These are phyloP conservation scores for Haplosporangium sp. DNA, from an alignment of 371 early-diverging fungal species.

Conservation along the genomic window DNA sequence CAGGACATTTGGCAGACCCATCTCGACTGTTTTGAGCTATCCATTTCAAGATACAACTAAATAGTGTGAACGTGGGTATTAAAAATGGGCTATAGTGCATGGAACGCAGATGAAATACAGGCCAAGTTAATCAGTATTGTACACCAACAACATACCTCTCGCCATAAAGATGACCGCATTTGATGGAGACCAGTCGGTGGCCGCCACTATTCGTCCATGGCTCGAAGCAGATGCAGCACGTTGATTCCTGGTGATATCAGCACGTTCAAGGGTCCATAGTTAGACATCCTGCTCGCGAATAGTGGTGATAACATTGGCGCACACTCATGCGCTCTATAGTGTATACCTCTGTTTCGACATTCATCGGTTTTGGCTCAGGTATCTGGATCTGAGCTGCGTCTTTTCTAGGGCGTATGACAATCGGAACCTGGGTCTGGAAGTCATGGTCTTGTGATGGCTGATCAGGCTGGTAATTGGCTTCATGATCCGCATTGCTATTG, in stretches of 20 bases:
- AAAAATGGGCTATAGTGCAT: no score
- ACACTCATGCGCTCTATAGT: not conserved
- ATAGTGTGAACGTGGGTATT: not conserved
- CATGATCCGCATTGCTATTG: not conserved
- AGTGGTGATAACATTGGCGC: not conserved
- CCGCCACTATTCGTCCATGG: conserved; percentile 51
- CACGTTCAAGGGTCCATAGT: not conserved
- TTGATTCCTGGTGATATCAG: conserved; percentile 33
- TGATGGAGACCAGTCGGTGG: conserved; percentile 51
- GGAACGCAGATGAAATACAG: not conserved
- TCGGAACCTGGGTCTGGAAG: conserved; percentile 30
- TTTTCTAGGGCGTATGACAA: conserved; percentile 12
- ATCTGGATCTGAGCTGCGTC: conserved; percentile 6
- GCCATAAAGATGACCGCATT: conserved; percentile 56
- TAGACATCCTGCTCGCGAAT: not conserved
- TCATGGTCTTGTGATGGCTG: conserved; percentile 30
- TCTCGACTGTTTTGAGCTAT: conserved; percentile 26
- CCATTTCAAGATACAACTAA: conserved; percentile 54
- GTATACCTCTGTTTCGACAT: conserved; percentile 39
- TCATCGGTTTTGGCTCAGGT: conserved; percentile 42
- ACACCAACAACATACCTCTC: conserved; percentile 24
- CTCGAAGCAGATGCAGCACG: conserved; percentile 54
- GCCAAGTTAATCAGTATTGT: not conserved
- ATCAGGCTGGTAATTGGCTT: no score
- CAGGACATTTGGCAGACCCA: conserved; percentile 37